Evolutionary conservation across 2,329 filamentous ascomycete species (phyloP), one percentile per base, ranked within the genome.

Genomic region (Zasmidium citrigriseum): DNA sequence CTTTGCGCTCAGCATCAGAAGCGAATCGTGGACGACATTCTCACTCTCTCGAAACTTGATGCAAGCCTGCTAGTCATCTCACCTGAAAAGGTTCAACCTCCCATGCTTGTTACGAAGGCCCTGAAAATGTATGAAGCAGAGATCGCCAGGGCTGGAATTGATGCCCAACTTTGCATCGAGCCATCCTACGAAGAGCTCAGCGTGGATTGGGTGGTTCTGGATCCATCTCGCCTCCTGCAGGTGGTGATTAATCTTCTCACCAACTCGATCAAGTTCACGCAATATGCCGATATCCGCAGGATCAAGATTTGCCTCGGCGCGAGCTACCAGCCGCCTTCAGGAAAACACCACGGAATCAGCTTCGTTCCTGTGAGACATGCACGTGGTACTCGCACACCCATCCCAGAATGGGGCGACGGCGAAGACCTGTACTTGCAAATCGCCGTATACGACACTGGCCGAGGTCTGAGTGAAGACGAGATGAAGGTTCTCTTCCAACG

Each of bases 191-290:
- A 66, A 2, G 59, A 71, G 4, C 62, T 79, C 5, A 63, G 63
- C 3, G 68, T 78, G 11, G 72, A 76, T 20, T 71, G 75, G 58
- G 67, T 79, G 2, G 68, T 75, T 20, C 63, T 80, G 0, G 78
- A 80, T 57, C 74, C 76, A 0, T 76, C 72, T 29, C 70, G 77
- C 21, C 65, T 80, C 10, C 73, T 78, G 0, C 78, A 80, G 46
- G 75, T 80, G 3, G 69, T 76, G 27, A 73, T 75, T 57, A 74
- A 74, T 47, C 68, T 80, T 1, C 70, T 79, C n/a, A 79, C 77
- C 9, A 79, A 79, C 50, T 73, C 76, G 0, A 77, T 80, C 68
- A 80, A 80, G 54, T 80, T 80, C 61, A 78, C 78, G 0, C 74
- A 77, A 41, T 65, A 72, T 21, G 69, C 71, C 1, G 51, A 68